Base-by-base conservation (phyloP, 345 rosid species). In the Hirschfeldia incana region DNA sequence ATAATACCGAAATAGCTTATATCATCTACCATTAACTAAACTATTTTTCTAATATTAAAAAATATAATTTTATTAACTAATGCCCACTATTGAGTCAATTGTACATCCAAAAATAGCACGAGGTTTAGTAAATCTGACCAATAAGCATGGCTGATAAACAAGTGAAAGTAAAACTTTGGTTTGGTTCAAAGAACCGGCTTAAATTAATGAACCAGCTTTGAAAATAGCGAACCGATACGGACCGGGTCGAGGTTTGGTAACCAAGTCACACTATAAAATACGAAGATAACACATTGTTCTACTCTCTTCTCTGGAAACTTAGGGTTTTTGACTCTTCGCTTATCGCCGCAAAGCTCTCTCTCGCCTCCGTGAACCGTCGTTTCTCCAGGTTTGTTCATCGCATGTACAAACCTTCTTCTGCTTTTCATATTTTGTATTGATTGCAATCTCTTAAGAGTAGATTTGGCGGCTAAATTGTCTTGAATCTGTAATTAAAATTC, bases 261-360 rank as follows among this genome's bases (percentile, higher is more conserved):
- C 58, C 58, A 5, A 51, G 58, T n/a, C 39, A 6, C 15, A 11
- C 15, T 60, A 60, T 60, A 60, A 60, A 46, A 58, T 0, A 3
- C 1, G 7, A 10, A 59, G 32, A 59, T 21, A 57, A 59, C 12
- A 3, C 15, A 4, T 3, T 28, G 0, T 27, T 1, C 30, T 59
- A 3, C 16, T 60, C 64, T 28, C 6, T 11, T 11, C 64, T 60
- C 34, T 60, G 64, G 34, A 27, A 46, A 60, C 2, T 60, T 60
- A 27, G 64, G 64, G 34, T 60, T 59, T 59, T 26, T 57, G 29
- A 8, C 12, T 58, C 32, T 59, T 3, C 32, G 63, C 62, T 57
- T 58, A 58, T 26, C 63, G 63, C 63, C 63, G 63, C 63, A 9
- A 59, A 59, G n/a, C 63, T 59, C 58, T 59, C 58, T 51, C 16